phyloP scores from a whole-genome alignment of 1,284 basidiomycete species.

The Ganoderma lucidum region DNA sequence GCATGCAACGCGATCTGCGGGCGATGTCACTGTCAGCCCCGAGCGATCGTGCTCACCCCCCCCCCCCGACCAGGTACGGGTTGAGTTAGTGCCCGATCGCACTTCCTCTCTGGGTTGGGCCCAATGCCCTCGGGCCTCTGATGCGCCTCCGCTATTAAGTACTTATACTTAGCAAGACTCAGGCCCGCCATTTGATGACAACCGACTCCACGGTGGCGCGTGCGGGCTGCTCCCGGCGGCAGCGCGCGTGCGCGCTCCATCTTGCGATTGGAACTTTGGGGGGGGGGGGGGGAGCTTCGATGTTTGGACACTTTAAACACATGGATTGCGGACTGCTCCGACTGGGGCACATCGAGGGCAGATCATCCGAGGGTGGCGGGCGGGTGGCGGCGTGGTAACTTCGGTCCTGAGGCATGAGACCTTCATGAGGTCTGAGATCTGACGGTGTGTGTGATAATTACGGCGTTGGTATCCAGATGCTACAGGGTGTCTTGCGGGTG shows the following conservation, averaged over 20 bases:
- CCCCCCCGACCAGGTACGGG: background rate
- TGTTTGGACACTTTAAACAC: background rate
- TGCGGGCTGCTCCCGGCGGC: background rate
- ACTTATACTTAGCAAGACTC: no score
- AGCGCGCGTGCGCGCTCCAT: background rate
- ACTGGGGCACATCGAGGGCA: background rate
- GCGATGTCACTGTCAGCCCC: background rate
- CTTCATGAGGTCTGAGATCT: background rate
- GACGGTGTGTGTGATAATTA: constrained; percentile 16
- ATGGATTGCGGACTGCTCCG: background rate
- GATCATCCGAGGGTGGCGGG: background rate
- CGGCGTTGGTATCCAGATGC: constrained; percentile 26
- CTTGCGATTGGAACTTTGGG: background rate
- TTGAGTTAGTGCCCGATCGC: constrained; percentile 4
- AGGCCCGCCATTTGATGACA: background rate
- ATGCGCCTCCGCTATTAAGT: background rate
- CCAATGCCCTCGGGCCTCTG: background rate
- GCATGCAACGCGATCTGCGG: background rate
- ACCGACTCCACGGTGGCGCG: background rate
- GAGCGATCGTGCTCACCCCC: background rate
- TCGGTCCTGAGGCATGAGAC: no score
- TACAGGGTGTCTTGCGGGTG: constrained; percentile 24
- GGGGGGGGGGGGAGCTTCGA: background rate
- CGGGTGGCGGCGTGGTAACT: no score
- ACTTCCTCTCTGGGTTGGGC: background rate